These are phyloP conservation scores for Ophiostoma pallidulum DNA, from an alignment of 2,329 filamentous ascomycete genomes.

Conservation along the genomic window DNA sequence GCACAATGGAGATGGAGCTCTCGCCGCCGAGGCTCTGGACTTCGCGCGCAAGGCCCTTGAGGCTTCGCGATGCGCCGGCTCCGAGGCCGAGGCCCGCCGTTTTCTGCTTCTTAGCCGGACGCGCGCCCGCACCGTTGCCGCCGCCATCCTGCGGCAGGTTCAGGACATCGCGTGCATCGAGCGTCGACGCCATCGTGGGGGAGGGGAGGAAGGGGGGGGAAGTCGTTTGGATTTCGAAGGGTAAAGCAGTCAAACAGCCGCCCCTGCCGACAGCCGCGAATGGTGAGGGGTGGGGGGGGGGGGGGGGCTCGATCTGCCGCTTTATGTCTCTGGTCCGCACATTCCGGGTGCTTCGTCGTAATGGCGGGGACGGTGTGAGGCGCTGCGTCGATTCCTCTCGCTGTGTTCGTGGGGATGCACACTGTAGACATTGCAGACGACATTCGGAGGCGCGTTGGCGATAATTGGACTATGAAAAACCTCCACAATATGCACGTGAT, in stretches of 20 bases:
- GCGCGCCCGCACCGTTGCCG: slow-evolving; percentile 29
- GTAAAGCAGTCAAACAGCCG: too few species aligned
- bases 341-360: too few species aligned
- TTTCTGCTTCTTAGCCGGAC: slow-evolving; percentile 68
- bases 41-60: slow-evolving; percentile 56
- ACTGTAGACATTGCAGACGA: too few species aligned
- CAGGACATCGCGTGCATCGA: slow-evolving; percentile 81
- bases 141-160: slow-evolving; percentile 59
- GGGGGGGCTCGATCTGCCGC: too few species aligned
- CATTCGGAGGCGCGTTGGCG: slow-evolving; percentile 1
- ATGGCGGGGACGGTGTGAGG: background rate
- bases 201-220: background rate
- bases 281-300: too few species aligned
- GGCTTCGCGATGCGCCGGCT: slow-evolving; percentile 29
- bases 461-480: background rate
- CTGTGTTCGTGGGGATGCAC: too few species aligned
- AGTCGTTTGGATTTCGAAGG: background rate
- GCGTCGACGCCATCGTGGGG: slow-evolving; percentile 50
- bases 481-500: background rate
- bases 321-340: too few species aligned
- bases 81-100: slow-evolving; percentile 39
- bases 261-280: too few species aligned
- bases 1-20: slow-evolving; percentile 58
- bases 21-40: slow-evolving; percentile 57
- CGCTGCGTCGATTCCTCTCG: background rate